Evolutionary conservation across 495 filamentous ascomycete genomes (phyloP).

Genomic region (Penicillium chermesinum): DNA sequence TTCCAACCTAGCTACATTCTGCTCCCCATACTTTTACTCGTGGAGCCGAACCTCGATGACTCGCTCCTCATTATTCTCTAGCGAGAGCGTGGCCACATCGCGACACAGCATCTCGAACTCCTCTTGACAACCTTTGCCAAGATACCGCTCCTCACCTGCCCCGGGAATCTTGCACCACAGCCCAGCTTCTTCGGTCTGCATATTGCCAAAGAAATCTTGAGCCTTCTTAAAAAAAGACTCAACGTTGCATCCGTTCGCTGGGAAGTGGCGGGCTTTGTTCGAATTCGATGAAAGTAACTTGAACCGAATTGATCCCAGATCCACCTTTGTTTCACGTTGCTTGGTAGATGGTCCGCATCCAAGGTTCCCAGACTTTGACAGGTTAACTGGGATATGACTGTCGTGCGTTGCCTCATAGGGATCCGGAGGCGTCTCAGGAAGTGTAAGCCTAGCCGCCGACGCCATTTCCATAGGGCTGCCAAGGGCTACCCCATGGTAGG

Average conservation of each 20-base stretch:
- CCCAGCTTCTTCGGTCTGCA: background rate
- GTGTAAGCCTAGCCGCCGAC: no score
- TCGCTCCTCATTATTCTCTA: background rate
- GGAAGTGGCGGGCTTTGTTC: slow-evolving; percentile 6
- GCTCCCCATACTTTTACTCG: no score
- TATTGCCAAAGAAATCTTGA: slow-evolving; percentile 11
- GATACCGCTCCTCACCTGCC: slow-evolving; percentile 5
- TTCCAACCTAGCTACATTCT: no score
- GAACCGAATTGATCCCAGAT: slow-evolving; percentile 3
- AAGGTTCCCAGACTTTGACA: no score
- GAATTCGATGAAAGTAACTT: slow-evolving; percentile 4
- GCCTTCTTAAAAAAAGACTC: slow-evolving; percentile 20
- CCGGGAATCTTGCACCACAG: slow-evolving; percentile 21
- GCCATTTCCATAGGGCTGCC: no score
- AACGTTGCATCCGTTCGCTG: slow-evolving; percentile 9
- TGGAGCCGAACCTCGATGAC: slow-evolving; percentile 10
- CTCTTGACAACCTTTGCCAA: slow-evolving; percentile 19
- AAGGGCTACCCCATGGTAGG: no score
- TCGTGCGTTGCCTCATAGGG: no score
- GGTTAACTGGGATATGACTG: no score
- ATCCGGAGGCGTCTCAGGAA: no score
- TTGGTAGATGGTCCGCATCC: no score
- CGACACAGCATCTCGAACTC: slow-evolving; percentile 21
- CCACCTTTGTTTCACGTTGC: no score
- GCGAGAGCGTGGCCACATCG: slow-evolving; percentile 7